Evolutionary conservation across 2,329 filamentous ascomycete species (phyloP).

Genomic region (Trichophyton simii): DNA sequence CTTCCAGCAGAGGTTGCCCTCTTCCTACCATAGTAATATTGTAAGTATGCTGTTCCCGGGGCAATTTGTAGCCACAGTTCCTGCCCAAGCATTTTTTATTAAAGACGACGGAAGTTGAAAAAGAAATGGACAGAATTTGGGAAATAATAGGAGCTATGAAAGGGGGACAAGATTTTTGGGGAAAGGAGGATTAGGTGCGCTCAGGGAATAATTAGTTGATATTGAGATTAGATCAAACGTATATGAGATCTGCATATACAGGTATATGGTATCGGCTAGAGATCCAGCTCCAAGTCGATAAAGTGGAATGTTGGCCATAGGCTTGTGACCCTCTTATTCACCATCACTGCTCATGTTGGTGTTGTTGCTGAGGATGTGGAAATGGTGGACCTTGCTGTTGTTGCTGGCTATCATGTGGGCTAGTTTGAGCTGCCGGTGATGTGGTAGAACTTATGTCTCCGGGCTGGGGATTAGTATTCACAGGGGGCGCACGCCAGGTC

Average conservation of each 20-base stretch:
- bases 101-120: background rate
- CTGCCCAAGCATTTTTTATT: background rate
- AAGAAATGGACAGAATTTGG: background rate
- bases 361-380: background rate
- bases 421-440: background rate
- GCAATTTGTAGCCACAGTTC: background rate
- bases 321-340: background rate
- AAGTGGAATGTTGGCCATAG: background rate
- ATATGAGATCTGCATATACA: background rate
- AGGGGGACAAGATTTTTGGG: background rate
- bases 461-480: background rate
- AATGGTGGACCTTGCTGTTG: background rate
- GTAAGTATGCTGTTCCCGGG: conserved; percentile 1
- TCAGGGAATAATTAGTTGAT: background rate
- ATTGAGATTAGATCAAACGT: background rate
- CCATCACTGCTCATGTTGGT: background rate
- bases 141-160: background rate
- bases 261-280: background rate
- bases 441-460: background rate
- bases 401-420: background rate
- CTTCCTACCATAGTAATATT: conserved; percentile 4
- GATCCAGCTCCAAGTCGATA: background rate
- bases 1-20: conserved; percentile 9
- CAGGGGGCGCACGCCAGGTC: background rate
- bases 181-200: background rate